phyloP scores from a whole-genome alignment of 106 monocot species.

The Amphibolis antarctica region DNA sequence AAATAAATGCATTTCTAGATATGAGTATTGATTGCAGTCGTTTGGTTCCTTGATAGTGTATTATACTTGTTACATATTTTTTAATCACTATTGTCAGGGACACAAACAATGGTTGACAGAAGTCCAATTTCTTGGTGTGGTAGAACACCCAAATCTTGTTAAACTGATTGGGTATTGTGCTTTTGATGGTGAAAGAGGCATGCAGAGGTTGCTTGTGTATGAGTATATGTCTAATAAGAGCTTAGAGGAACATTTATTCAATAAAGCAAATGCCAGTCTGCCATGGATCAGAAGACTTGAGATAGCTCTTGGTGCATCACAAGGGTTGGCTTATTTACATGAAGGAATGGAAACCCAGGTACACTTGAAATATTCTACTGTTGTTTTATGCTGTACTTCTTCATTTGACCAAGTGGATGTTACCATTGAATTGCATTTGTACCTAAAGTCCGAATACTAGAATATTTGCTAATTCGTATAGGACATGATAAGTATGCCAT shows the following conservation, averaged over 20 bases:
- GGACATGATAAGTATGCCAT: no score
- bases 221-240: conserved; percentile 70
- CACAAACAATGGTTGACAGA: conserved; percentile 83
- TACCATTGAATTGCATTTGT: background rate
- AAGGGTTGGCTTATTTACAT: conserved; percentile 64
- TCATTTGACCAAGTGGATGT: background rate
- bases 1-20: no score
- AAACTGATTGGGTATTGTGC: conserved; percentile 80
- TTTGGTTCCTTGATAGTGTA: no score
- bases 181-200: conserved; percentile 49
- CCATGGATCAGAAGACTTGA: conserved; percentile 52
- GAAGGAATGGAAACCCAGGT: conserved; percentile 74
- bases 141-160: conserved; percentile 77
- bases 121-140: conserved; percentile 71
- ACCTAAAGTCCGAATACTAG: background rate
- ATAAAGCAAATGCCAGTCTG: conserved; percentile 28
- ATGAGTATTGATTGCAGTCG: no score
- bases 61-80: background rate
- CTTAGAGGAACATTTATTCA: conserved; percentile 70
- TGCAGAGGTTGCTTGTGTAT: conserved; percentile 54
- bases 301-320: conserved; percentile 49
- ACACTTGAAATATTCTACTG: conserved; percentile 1
- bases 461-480: no score
- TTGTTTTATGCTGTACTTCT: background rate
- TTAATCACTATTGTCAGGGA: conserved; percentile 26